Base-by-base conservation (phyloP, 2,329 filamentous ascomycete genomes). In the Xylariaceae sp. region DNA sequence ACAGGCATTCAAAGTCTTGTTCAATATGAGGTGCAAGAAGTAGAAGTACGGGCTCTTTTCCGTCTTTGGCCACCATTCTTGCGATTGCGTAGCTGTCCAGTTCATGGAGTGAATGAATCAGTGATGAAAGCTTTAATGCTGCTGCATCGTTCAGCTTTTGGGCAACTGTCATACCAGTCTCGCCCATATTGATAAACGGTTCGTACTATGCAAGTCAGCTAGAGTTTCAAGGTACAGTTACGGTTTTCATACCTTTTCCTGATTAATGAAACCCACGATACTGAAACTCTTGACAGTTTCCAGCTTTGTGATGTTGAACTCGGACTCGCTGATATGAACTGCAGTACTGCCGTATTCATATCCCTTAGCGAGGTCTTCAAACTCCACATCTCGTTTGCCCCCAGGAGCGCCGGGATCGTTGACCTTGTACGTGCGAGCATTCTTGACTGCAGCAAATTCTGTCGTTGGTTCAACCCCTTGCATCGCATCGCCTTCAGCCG, bases 261-360 rank as follows among this genome's bases (percentile, higher is more conserved):
- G 82, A 2, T 84, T 82, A 31, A 97, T 82, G 63, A 99, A 99
- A 0, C 94, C 94, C 47, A 99, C 75, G 40, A 99, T 87, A 3
- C 90, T 86, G 51, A 97, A 84, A 7, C 81, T 79, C 53, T 88
- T 86, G 10, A 74, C 71, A 0, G 90, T 94, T 63, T 95, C 87
- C 33, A 97, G 78, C 58, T 88, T 91, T n/a, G 90, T 96, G 51
- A 97, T 84, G 60, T 92, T 90, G 67, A 87, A 81, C 63, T 99
- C 93, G 0, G 88, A 88, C 61, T 92, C 86, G 59, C 84, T 89
- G 60, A 99, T 96, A 60, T 88, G 86, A 1, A 99, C 93, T 2
- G 89, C 90, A 0, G 93, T 97, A 51, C 91, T 82, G 42, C 94
- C 94, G 67, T 99, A 99, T 64, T 90, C 86, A 64, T 93, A 99